These are phyloP conservation scores for Mortierella polycephala DNA, from an alignment of 371 early-diverging fungal genomes.

Conservation along the genomic window DNA sequence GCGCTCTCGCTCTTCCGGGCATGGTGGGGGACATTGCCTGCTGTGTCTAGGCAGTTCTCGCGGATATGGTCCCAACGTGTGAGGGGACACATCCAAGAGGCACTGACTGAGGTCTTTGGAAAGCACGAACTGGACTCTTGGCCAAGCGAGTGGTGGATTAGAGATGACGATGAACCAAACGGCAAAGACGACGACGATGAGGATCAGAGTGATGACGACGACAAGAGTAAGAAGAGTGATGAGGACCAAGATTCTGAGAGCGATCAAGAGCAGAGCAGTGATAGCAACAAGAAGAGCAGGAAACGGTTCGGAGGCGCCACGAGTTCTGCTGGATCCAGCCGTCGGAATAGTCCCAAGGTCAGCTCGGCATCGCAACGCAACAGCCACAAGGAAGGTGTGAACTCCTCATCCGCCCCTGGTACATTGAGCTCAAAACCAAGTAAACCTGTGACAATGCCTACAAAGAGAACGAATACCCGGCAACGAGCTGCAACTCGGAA, in stretches of 20 bases:
- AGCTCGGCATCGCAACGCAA: constrained; percentile 9
- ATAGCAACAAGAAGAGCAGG: constrained; percentile 16
- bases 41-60: constrained; percentile 10
- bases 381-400: constrained; percentile 5
- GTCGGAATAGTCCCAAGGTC: constrained; percentile 50
- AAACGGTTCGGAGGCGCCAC: constrained; percentile 26
- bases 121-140: constrained; percentile 22
- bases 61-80: constrained; percentile 36
- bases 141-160: constrained; percentile 47
- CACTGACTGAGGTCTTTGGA: constrained; percentile 30
- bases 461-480: constrained; percentile 15
- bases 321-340: constrained; percentile 35
- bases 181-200: constrained; percentile 5
- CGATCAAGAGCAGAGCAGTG: constrained; percentile 29
- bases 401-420: constrained; percentile 3
- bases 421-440: constrained; percentile 29
- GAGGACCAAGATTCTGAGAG: constrained; percentile 22
- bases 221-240: constrained; percentile 9
- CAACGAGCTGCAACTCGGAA: constrained; percentile 20
- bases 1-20: constrained; percentile 18
- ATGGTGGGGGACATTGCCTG: constrained; percentile 26
- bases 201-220: constrained; percentile 1
- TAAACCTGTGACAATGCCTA: constrained; percentile 8
- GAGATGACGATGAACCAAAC: constrained; percentile 6
- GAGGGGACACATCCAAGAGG: constrained; percentile 28